Evolutionary conservation across 352 stramenopile genomes (phyloP).

Genomic region (Phytophthora meadii): DNA sequence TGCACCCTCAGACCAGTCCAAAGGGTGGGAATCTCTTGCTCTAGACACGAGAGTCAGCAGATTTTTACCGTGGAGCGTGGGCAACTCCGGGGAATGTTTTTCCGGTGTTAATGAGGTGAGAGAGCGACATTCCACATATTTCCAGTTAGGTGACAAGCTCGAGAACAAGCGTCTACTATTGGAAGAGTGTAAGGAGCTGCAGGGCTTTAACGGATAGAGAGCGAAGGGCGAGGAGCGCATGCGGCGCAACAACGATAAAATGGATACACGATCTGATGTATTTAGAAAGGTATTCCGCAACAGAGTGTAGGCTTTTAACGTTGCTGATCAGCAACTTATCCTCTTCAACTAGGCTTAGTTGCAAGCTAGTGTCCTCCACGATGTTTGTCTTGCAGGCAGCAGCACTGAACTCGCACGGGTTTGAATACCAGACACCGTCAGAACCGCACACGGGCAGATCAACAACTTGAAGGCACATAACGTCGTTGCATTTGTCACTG

Average conservation of each 20-base stretch:
- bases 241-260: background rate
- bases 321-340: too few relatives aligned
- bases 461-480: too few relatives aligned
- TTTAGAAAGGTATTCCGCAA: too few relatives aligned
- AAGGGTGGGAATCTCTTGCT: slow-evolving; percentile 52
- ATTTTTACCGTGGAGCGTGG: slow-evolving; percentile 71
- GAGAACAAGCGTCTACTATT: background rate
- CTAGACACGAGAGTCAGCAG: slow-evolving; percentile 67
- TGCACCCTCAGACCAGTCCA: slow-evolving; percentile 73
- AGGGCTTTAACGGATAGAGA: background rate
- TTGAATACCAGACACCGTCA: background rate
- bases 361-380: too few relatives aligned
- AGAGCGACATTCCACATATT: slow-evolving; percentile 4
- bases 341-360: too few relatives aligned
- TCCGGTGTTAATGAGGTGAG: slow-evolving; percentile 27
- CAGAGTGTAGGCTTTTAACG: too few relatives aligned
- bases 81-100: slow-evolving; percentile 14
- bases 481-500: background rate
- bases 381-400: slow-evolving; percentile 5
- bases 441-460: slow-evolving; percentile 5
- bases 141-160: background rate
- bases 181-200: background rate
- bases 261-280: too few relatives aligned
- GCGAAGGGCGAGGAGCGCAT: background rate
- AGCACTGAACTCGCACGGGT: background rate